Conservation (phyloP, 371 early-diverging fungal species). For the Apophysomyces elegans region DNA sequence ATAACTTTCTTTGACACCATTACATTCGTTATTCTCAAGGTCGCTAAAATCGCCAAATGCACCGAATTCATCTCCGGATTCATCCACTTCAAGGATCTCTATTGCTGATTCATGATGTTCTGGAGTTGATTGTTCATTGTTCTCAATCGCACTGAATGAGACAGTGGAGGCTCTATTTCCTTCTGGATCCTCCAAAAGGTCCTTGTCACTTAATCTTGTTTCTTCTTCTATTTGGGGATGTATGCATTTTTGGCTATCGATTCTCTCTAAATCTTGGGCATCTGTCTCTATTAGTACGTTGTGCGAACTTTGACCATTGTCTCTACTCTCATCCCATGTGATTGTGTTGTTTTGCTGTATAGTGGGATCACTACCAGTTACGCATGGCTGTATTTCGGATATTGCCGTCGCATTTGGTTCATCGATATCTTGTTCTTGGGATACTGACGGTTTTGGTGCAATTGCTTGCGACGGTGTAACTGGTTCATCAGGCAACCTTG, state of each 20-base stretch:
- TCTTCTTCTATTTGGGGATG: background rate
- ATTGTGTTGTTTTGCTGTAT: no score
- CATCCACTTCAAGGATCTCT: background rate
- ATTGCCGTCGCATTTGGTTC: background rate
- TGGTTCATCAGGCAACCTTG: background rate
- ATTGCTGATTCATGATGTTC: background rate
- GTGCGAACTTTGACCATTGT: background rate
- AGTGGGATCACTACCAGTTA: no score
- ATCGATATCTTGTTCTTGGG: background rate
- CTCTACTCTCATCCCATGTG: no score
- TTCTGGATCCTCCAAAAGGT: background rate
- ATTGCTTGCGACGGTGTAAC: background rate
- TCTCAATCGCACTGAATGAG: background rate
- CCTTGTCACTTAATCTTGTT: background rate
- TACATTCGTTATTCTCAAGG: conserved; percentile 9
- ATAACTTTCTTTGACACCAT: background rate
- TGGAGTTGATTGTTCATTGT: background rate
- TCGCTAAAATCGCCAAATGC: conserved; percentile 36
- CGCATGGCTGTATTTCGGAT: background rate
- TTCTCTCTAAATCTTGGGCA: background rate
- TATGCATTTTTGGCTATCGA: background rate
- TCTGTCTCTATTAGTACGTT: background rate
- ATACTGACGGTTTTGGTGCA: background rate
- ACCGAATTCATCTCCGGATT: background rate
- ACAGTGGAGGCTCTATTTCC: background rate